A percentile compares a stretch with the other conserved stretches of the same genome.
phyloP scores from a whole-genome alignment of 2,329 filamentous ascomycete species.

The Sarocladium kiliense region DNA sequence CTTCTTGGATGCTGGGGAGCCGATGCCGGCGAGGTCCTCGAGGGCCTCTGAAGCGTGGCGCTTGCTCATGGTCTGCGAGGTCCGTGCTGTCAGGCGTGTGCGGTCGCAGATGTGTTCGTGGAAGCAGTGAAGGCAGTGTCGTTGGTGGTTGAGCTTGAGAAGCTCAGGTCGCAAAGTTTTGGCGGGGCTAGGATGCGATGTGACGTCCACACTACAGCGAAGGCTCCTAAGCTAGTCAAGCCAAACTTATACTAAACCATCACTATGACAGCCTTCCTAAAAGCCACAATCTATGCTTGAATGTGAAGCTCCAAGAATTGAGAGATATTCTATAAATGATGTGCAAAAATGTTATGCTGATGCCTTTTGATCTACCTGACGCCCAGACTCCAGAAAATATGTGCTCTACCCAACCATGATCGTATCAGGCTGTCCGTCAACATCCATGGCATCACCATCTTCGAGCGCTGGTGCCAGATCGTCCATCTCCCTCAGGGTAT shows the following conservation, averaged over 20 bases:
- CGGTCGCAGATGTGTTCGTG: background rate
- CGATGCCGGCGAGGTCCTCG: slow-evolving; percentile 48
- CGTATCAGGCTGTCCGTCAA: slow-evolving; percentile 34
- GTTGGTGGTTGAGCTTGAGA: background rate
- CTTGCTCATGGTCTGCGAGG: slow-evolving; percentile 38
- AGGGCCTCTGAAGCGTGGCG: slow-evolving; percentile 56
- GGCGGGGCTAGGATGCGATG: slow-evolving; percentile 2
- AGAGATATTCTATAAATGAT: slow-evolving; percentile 9
- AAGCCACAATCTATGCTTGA: too few relatives aligned
- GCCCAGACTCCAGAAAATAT: slow-evolving; percentile 8
- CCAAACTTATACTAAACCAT: too few relatives aligned
- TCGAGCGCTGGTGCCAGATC: slow-evolving; percentile 48
- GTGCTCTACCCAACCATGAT: slow-evolving; percentile 32
- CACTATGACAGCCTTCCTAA: too few relatives aligned
- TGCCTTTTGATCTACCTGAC: slow-evolving; percentile 9
- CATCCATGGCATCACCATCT: slow-evolving; percentile 22
- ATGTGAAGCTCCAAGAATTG: background rate
- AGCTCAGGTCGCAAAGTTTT: slow-evolving; percentile 9
- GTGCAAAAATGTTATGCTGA: slow-evolving; percentile 8
- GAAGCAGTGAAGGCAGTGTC: background rate
- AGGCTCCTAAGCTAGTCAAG: too few relatives aligned
- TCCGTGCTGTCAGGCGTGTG: background rate
- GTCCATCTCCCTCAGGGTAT: slow-evolving; percentile 91
- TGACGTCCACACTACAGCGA: background rate
- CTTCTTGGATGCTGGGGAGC: slow-evolving; percentile 55